Evolutionary conservation across 352 stramenopile genomes (phyloP).

Genomic region (Globisporangium spinosum): DNA sequence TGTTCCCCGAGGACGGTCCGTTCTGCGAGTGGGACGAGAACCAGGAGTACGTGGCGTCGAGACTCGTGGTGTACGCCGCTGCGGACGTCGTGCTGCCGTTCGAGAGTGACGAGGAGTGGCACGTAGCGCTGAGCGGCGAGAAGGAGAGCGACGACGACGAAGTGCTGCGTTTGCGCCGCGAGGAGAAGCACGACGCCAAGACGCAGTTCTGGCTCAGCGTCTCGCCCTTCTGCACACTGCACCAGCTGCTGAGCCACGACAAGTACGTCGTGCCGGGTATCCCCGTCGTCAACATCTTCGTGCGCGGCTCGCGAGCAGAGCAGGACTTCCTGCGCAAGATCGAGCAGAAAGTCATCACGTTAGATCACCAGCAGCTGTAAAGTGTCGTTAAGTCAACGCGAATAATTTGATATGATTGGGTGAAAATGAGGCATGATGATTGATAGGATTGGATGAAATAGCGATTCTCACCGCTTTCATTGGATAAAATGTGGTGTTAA

Average conservation of each 20-base stretch:
- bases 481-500: background rate
- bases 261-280: constrained; percentile 84
- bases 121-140: constrained; percentile 71
- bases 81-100: constrained; percentile 74
- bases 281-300: constrained; percentile 81
- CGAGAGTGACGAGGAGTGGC: constrained; percentile 58
- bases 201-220: constrained; percentile 74
- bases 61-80: constrained; percentile 69
- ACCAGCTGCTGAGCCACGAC: constrained; percentile 61
- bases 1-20: constrained; percentile 85
- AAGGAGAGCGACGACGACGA: constrained; percentile 70
- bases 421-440: constrained; percentile 11
- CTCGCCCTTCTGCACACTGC: constrained; percentile 75
- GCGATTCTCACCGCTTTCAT: background rate
- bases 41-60: constrained; percentile 70
- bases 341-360: constrained; percentile 48
- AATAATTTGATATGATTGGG: constrained; percentile 18
- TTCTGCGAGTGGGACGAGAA: constrained; percentile 78
- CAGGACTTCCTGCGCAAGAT: constrained; percentile 69
- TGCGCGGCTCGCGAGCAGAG: constrained; percentile 57
- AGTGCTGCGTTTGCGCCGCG: constrained; percentile 46
- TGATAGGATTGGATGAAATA: constrained; percentile 22
- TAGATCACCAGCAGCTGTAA: constrained; percentile 31
- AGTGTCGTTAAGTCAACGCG: background rate
- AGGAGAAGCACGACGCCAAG: constrained; percentile 78